Conservation (phyloP, 2,329 filamentous ascomycete species). For the Metarhizium brunneum region DNA sequence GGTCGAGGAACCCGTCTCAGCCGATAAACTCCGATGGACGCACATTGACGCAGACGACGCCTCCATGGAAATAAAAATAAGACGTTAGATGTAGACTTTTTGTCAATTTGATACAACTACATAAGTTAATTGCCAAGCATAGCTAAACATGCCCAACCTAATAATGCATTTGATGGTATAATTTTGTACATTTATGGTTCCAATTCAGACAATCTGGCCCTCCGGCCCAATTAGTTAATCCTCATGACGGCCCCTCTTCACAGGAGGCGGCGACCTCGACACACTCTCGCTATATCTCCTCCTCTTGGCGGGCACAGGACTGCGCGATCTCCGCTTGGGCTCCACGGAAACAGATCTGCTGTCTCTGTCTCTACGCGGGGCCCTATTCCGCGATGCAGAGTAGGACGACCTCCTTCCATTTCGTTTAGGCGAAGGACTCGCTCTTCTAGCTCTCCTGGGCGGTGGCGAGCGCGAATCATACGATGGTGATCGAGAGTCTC, state of each 20-base stretch:
- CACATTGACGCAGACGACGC: not conserved
- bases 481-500: not conserved
- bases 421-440: slow-evolving; percentile 7
- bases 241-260: slow-evolving; percentile 20
- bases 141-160: not conserved
- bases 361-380: slow-evolving; percentile 7
- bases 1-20: slow-evolving; percentile 4
- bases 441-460: not conserved
- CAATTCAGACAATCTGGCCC: not conserved
- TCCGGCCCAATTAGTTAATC: slow-evolving; percentile 9
- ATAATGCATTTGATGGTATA: not conserved
- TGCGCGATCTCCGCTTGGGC: slow-evolving; percentile 10
- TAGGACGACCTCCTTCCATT: slow-evolving; percentile 14
- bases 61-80: not conserved
- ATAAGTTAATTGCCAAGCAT: not conserved
- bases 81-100: not conserved
- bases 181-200: not conserved
- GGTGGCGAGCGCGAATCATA: slow-evolving; percentile 3
- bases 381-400: slow-evolving; percentile 14
- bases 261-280: slow-evolving; percentile 21
- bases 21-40: not conserved
- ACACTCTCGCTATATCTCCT: slow-evolving; percentile 20
- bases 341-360: slow-evolving; percentile 3
- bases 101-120: not conserved
- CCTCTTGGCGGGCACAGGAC: slow-evolving; percentile 13